Conservation (phyloP, 345 rosid genomes). For the Pelargonium nanum region DNA sequence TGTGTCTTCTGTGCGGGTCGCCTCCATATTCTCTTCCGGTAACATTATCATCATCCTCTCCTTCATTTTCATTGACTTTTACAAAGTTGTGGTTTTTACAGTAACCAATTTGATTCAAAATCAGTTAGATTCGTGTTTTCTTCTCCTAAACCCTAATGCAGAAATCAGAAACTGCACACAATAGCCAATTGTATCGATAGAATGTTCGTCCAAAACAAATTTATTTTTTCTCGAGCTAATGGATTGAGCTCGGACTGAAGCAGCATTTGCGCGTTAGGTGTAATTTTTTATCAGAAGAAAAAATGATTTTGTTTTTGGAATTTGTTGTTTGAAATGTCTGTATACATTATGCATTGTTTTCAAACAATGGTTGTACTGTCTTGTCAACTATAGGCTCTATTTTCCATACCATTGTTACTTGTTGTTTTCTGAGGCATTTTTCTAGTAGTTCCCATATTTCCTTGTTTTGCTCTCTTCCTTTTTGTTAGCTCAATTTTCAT, state of each 20-base stretch:
- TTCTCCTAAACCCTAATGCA: background rate
- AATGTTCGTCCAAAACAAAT: background rate
- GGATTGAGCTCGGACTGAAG: background rate
- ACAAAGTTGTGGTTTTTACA: too few species aligned
- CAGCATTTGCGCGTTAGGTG: background rate
- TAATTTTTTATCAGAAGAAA: too few species aligned
- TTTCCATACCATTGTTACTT: too few species aligned
- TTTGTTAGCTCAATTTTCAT: slow-evolving; percentile 1
- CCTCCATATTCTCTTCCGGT: background rate
- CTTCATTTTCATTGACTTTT: background rate
- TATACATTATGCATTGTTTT: background rate
- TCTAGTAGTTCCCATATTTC: background rate
- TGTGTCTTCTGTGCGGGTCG: background rate
- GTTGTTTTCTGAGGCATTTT: background rate
- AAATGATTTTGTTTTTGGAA: too few species aligned
- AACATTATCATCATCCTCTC: background rate
- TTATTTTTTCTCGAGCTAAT: background rate
- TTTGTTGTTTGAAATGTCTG: background rate
- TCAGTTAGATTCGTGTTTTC: background rate
- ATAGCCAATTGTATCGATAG: background rate
- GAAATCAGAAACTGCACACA: background rate
- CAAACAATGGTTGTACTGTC: background rate
- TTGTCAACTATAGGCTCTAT: too few species aligned
- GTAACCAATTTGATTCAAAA: background rate
- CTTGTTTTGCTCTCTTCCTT: too few species aligned